Evolutionary conservation across 345 rosid species (phyloP).

Genomic region (Physaria fendleri): DNA sequence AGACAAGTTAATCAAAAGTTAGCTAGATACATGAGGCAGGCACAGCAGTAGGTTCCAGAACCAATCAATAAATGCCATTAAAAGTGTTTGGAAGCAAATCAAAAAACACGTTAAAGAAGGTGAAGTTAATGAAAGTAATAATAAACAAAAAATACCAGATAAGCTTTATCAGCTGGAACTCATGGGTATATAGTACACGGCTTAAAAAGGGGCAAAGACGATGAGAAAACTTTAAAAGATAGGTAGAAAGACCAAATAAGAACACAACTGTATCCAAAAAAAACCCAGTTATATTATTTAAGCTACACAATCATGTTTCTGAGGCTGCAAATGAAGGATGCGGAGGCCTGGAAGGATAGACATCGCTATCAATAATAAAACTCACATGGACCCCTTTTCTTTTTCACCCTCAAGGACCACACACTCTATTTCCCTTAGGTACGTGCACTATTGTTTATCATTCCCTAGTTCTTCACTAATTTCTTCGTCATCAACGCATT

Average conservation of each 20-base stretch:
- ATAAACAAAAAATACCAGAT: not conserved
- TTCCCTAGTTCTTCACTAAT: constrained; percentile 2
- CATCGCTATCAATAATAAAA: constrained; percentile 34
- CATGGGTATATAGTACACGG: constrained; percentile 21
- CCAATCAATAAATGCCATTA: constrained; percentile 21
- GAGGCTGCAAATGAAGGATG: constrained; percentile 45
- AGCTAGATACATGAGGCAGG: constrained; percentile 8
- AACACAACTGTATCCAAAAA: constrained; percentile 9
- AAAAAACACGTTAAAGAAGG: constrained; percentile 29
- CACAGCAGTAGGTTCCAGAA: constrained; percentile 17
- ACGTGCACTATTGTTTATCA: constrained; percentile 21
- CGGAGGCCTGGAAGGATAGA: constrained; percentile 35
- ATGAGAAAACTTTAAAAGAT: constrained; percentile 3
- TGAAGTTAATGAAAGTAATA: not conserved
- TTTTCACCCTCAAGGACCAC: constrained; percentile 14
- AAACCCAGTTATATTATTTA: constrained; percentile 1
- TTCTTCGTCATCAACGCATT: constrained; percentile 15
- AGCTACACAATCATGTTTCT: constrained; percentile 24
- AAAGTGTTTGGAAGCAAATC: constrained; percentile 14
- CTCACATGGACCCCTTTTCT: constrained; percentile 29
- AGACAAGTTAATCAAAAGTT: constrained; percentile 14
- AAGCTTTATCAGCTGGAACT: constrained; percentile 27
- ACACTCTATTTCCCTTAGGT: not conserved
- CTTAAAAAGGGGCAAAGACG: constrained; percentile 18
- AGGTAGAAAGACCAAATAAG: not conserved